phyloP scores from a whole-genome alignment of 805 yeast species.

The Wickerhamiella kurtzmanii region DNA sequence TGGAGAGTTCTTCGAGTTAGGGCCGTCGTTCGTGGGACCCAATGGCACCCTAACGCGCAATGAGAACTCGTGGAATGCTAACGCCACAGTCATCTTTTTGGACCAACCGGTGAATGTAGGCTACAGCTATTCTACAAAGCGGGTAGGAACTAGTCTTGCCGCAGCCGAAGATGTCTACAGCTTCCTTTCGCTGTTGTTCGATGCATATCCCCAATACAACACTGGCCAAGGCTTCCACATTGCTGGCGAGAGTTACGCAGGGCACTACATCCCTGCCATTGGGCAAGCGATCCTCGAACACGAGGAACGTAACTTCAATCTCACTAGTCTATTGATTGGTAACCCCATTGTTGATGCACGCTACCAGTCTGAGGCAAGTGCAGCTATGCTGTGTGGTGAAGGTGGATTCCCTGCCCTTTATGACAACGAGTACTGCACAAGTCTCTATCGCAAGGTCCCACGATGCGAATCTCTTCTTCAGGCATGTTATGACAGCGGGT shows the following conservation, averaged over 20 bases:
- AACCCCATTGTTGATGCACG: conserved; percentile 87
- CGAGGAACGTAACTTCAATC: conserved; percentile 48
- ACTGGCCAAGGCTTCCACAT: conserved; percentile 50
- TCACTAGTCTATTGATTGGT: conserved; percentile 76
- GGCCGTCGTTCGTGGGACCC: conserved; percentile 70
- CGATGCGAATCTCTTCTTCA: conserved; percentile 67
- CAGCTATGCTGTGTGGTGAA: conserved; percentile 89
- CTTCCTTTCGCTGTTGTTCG: conserved; percentile 74
- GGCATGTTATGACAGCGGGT: conserved; percentile 61
- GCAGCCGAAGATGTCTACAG: conserved; percentile 87
- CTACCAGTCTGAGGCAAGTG: conserved; percentile 64
- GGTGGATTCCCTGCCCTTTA: conserved; percentile 75
- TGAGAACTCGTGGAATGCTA: conserved; percentile 84
- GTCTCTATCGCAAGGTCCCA: conserved; percentile 53
- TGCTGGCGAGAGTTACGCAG: conserved; percentile 92
- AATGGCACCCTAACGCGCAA: conserved; percentile 60
- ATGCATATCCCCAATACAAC: conserved; percentile 65
- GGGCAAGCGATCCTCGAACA: conserved; percentile 41
- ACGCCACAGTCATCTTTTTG: conserved; percentile 81
- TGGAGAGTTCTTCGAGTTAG: conserved; percentile 85
- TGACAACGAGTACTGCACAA: conserved; percentile 63
- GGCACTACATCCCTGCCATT: conserved; percentile 87
- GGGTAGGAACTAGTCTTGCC: conserved; percentile 27
- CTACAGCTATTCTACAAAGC: conserved; percentile 52
- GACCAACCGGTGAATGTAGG: conserved; percentile 97